phyloP scores from a whole-genome alignment of 2,329 filamentous ascomycete species.

The Trichoderma sp. region DNA sequence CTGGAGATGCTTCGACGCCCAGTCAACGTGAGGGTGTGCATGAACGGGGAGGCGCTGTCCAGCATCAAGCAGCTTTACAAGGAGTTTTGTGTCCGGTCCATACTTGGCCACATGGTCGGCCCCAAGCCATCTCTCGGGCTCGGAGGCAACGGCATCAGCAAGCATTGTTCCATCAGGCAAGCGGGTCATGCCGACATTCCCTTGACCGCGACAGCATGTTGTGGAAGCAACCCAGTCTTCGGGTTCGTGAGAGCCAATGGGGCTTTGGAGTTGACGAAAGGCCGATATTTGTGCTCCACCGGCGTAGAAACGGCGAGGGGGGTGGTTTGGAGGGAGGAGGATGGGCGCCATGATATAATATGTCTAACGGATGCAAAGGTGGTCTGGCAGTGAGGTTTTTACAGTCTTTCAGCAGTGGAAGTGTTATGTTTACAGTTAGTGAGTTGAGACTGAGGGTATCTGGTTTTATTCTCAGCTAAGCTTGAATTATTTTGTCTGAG shows the following conservation, averaged over 20 bases:
- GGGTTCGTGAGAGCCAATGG: slow-evolving; percentile 18
- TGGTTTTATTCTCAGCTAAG: neutral
- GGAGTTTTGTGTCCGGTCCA: slow-evolving; percentile 23
- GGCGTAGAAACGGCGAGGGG: slow-evolving; percentile 20
- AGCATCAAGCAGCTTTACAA: slow-evolving; percentile 27
- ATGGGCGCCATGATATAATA: slow-evolving; percentile 20
- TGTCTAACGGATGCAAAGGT: neutral
- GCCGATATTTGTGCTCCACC: slow-evolving; percentile 23
- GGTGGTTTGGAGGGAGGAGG: slow-evolving; percentile 23
- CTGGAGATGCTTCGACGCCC: slow-evolving; percentile 22
- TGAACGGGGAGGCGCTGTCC: slow-evolving; percentile 25
- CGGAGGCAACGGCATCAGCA: slow-evolving; percentile 20
- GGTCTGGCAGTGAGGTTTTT: neutral
- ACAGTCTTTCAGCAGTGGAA: neutral
- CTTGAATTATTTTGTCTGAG: neutral
- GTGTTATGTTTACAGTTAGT: neutral
- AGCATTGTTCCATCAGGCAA: slow-evolving; percentile 22
- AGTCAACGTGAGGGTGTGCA: slow-evolving; percentile 24
- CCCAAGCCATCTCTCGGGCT: slow-evolving; percentile 24
- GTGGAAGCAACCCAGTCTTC: slow-evolving; percentile 26
- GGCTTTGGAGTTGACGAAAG: slow-evolving; percentile 17
- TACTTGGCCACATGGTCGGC: slow-evolving; percentile 20
- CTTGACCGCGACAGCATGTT: slow-evolving; percentile 23
- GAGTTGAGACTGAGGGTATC: neutral
- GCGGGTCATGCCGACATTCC: slow-evolving; percentile 18